These are phyloP conservation scores for Trichoderma gracile DNA, from an alignment of 2,329 filamentous ascomycete species.

Conservation along the genomic window DNA sequence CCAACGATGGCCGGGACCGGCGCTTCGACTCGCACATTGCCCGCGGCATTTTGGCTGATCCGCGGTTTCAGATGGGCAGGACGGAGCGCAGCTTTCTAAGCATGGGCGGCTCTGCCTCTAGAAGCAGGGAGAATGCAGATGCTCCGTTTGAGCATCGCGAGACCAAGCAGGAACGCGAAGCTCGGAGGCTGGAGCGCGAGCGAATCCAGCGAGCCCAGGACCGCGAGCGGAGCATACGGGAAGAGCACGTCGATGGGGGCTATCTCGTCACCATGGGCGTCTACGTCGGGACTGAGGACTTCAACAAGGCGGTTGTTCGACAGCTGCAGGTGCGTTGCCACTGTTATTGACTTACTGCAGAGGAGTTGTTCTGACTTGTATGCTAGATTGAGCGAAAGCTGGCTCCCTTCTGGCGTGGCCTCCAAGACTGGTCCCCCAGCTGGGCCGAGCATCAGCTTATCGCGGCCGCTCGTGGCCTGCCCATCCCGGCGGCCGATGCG, in stretches of 20 bases:
- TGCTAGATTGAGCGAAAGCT: slow-evolving; percentile 85
- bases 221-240: slow-evolving; percentile 82
- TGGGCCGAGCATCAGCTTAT: slow-evolving; percentile 98
- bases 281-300: slow-evolving; percentile 91
- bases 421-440: slow-evolving; percentile 82
- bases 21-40: slow-evolving; percentile 29
- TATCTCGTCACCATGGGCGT: slow-evolving; percentile 92
- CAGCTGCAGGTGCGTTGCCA: slow-evolving; percentile 74
- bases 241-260: slow-evolving; percentile 92
- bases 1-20: slow-evolving; percentile 31
- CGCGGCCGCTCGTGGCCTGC: slow-evolving; percentile 79
- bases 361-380: slow-evolving; percentile 26
- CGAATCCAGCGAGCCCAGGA: slow-evolving; percentile 74
- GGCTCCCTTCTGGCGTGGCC: slow-evolving; percentile 92
- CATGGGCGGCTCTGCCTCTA: slow-evolving; percentile 45
- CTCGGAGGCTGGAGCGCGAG: slow-evolving; percentile 80
- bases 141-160: slow-evolving; percentile 68
- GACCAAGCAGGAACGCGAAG: slow-evolving; percentile 89
- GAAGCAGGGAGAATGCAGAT: slow-evolving; percentile 43
- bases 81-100: slow-evolving; percentile 51
- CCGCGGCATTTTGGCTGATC: slow-evolving; percentile 30
- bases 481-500: slow-evolving; percentile 81
- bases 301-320: slow-evolving; percentile 82
- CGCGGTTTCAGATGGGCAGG: slow-evolving; percentile 33
- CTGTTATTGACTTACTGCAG: not conserved